Evolutionary conservation across 208 protist genomes (phyloP).

Genomic region (Phytomonas serpens): DNA sequence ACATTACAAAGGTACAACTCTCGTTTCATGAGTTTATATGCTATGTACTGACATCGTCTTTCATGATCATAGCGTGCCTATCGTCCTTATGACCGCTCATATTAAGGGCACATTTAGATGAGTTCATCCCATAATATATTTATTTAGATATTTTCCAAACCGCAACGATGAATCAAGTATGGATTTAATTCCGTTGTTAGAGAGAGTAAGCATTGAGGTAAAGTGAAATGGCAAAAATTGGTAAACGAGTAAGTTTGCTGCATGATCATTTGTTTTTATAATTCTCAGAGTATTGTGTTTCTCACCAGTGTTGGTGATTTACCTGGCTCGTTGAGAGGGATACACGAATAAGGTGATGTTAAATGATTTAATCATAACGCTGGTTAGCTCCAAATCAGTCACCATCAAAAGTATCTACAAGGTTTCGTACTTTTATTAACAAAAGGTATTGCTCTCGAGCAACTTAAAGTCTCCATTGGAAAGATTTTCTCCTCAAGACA

Average conservation of each 20-base stretch:
- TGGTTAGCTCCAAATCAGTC: neutral
- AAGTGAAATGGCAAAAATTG: neutral
- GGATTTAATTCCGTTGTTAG: neutral
- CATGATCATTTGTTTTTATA: neutral
- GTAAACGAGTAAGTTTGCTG: neutral
- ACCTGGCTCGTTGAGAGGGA: neutral
- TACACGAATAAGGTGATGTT: neutral
- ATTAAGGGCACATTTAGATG: constrained; percentile 56
- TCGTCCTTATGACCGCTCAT: constrained; percentile 48
- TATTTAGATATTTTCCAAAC: neutral
- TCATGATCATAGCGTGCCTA: constrained; percentile 30
- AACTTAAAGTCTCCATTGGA: constrained; percentile 79
- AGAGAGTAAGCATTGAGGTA: neutral
- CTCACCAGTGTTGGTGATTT: neutral
- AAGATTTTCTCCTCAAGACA: constrained; percentile 85
- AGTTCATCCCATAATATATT: constrained; percentile 59
- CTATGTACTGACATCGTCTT: constrained; percentile 59
- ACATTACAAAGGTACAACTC: constrained; percentile 31
- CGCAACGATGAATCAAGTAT: neutral
- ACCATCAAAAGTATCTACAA: neutral
- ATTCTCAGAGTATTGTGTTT: neutral
- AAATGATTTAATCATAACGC: neutral
- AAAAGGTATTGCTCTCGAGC: constrained; percentile 53
- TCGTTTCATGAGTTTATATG: constrained; percentile 51
- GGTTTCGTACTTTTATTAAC: neutral